Percentiles rank a stretch among this genome's conserved stretches.
Conservation (phyloP, 2,329 filamentous ascomycete genomes). For the Lithohypha guttulata region DNA sequence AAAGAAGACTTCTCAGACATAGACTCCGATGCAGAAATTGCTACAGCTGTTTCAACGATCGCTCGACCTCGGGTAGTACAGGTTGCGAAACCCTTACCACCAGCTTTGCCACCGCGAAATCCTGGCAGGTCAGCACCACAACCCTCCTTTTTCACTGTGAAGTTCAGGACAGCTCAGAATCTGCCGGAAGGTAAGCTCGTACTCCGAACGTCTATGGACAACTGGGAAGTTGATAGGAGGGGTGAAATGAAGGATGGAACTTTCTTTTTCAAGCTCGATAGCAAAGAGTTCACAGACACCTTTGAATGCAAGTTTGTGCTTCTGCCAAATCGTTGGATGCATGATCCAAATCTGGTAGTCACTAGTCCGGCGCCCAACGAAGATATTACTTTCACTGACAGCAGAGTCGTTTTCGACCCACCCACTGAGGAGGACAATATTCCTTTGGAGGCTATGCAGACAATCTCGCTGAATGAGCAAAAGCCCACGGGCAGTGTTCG, state of each 20-base stretch:
- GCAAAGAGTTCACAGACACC: constrained; percentile 2
- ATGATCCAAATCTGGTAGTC: constrained; percentile 6
- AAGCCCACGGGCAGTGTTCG: neutral
- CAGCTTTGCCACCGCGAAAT: constrained; percentile 67
- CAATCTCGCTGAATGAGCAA: neutral
- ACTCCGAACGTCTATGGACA: constrained; percentile 6
- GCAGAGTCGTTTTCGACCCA: constrained; percentile 1
- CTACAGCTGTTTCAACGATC: constrained; percentile 55
- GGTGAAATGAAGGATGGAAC: constrained; percentile 5
- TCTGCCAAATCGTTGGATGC: constrained; percentile 7
- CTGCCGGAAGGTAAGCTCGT: constrained; percentile 1
- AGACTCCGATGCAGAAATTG: constrained; percentile 33
- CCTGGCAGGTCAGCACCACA: constrained; percentile 36
- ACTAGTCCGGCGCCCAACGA: constrained; percentile 2
- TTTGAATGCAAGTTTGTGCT: constrained; percentile 10
- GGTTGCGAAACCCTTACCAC: constrained; percentile 69
- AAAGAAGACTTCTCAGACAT: constrained; percentile 18
- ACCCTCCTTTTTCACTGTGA: constrained; percentile 11
- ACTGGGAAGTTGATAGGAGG: constrained; percentile 9
- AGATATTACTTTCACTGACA: constrained; percentile 7
- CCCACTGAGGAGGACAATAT: neutral
- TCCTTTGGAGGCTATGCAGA: neutral
- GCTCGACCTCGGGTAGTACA: constrained; percentile 58
- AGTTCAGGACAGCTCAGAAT: constrained; percentile 9
- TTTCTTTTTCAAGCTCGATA: constrained; percentile 9